These are phyloP conservation scores for Tetradesmus lagerheimii DNA, from an alignment of 139 green algal species.

Conservation along the genomic window DNA sequence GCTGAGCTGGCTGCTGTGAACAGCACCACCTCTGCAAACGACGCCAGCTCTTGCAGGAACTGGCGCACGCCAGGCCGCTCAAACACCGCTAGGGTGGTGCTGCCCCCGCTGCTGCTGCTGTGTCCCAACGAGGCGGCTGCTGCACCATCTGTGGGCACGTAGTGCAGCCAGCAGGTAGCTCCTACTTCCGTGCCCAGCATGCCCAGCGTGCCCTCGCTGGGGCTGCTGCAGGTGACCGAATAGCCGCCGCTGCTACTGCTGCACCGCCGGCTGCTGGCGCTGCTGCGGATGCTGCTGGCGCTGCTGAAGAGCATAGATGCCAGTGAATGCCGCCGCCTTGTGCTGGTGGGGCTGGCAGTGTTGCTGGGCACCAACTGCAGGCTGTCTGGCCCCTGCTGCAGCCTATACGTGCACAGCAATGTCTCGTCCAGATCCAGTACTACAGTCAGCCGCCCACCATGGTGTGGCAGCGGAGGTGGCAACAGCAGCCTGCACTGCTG, in stretches of 20 bases:
- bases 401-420: constrained; percentile 62
- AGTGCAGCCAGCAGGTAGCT: background rate
- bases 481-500: background rate
- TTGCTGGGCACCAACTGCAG: background rate
- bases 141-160: background rate
- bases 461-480: background rate
- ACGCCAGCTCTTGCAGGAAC: constrained; percentile 61
- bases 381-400: background rate
- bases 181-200: background rate
- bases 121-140: background rate
- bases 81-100: constrained; percentile 60
- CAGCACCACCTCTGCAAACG: constrained; percentile 71
- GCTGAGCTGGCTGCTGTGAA: constrained; percentile 67
- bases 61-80: constrained; percentile 54
- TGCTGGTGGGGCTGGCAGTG: background rate
- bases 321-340: background rate
- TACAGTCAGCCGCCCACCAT: constrained; percentile 54
- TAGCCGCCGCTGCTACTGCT: background rate
- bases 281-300: background rate
- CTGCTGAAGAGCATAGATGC: background rate
- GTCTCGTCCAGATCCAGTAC: constrained; percentile 81
- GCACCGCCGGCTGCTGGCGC: background rate
- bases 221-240: background rate
- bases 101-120: background rate
- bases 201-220: background rate